A percentile compares a stretch with the other conserved stretches of the same genome.
These are phyloP conservation scores for Botrytis paeoniae DNA, from an alignment of 2,329 filamentous ascomycete genomes.

Conservation along the genomic window DNA sequence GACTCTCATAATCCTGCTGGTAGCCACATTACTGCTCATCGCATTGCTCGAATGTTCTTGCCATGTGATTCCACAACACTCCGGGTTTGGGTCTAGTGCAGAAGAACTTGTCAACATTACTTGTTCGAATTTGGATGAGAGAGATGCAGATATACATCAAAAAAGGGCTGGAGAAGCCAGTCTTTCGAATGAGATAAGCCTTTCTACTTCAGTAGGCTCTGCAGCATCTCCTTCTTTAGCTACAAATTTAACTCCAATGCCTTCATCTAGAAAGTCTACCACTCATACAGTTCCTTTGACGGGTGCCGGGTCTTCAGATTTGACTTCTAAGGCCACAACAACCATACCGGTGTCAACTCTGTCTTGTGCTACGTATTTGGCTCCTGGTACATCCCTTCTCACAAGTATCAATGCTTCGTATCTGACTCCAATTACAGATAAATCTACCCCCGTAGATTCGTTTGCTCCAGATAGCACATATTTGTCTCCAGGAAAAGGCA, in stretches of 20 bases:
- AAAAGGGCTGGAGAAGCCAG: neutral
- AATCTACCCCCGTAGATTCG: too few relatives aligned
- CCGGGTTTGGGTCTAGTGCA: neutral
- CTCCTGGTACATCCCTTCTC: neutral
- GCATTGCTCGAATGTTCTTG: neutral
- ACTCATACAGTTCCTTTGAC: neutral
- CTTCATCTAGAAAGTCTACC: neutral
- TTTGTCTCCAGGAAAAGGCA: neutral
- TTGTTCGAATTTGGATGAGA: neutral
- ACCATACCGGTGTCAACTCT: neutral
- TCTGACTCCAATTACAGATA: neutral
- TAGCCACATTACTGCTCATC: neutral
- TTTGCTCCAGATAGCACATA: too few relatives aligned
- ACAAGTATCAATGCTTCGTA: neutral
- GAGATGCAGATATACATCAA: neutral
- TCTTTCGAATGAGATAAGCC: neutral
- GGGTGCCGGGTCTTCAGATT: neutral
- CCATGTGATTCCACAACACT: constrained; percentile 6
- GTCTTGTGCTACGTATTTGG: neutral
- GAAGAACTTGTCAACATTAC: neutral
- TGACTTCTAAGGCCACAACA: neutral
- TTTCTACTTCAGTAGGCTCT: neutral
- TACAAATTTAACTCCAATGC: neutral
- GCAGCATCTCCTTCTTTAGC: neutral
- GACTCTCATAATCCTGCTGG: neutral